Base-by-base conservation (phyloP, 192 early-diverging fungal species). In the Obelidium mucronatum region DNA sequence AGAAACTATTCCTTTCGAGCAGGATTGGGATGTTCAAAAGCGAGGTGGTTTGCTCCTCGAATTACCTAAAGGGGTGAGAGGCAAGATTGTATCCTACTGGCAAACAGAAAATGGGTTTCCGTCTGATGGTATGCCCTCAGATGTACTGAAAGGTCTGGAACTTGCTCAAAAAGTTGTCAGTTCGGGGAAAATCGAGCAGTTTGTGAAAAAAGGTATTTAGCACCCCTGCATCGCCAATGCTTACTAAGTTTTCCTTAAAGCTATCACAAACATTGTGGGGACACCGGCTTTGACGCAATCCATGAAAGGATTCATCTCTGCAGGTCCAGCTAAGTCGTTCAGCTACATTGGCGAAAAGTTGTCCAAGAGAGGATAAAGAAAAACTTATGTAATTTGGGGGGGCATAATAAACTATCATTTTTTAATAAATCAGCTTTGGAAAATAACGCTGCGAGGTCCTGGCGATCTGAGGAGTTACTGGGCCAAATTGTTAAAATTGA, bases 301-400 rank as follows among this genome's bases (percentile, higher is more conserved):
- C 33, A 65, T 91, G 66, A 99, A 99, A 83, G 98, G 98, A 1
- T 81, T 98, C 34, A 76, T 96, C 24, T 95, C 96, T 0, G 96
- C 97, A 24, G 98, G 98, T 0, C 63, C 81, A 30, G 19, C 42
- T 15, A 74, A 79, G 34, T 73, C 82, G 17, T 37, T 82, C 24
- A 59, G 39, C 34, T 87, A 87, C 69, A 73, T 78, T 19, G 52
- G 42, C 33, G 79, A 77, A 34, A 87, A 87, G 70, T 44, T 87
- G n/a, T 42, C 67, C 31, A 86, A 86, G 68, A 31, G 53, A 13
- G 19, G 19, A 19, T 64, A 40, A 37, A 64, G 30, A 6, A 48
- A 6, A 48, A 48, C 44, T 15, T 48, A 48, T 48, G 19, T 48
- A 15, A 48, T 48, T 48, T 48, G 44, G 44, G 44, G 44, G 8